Evolutionary conservation across 305 asterid species (phyloP), one percentile per base, ranked within the genome.

Genomic region (Ilex paraguariensis): DNA sequence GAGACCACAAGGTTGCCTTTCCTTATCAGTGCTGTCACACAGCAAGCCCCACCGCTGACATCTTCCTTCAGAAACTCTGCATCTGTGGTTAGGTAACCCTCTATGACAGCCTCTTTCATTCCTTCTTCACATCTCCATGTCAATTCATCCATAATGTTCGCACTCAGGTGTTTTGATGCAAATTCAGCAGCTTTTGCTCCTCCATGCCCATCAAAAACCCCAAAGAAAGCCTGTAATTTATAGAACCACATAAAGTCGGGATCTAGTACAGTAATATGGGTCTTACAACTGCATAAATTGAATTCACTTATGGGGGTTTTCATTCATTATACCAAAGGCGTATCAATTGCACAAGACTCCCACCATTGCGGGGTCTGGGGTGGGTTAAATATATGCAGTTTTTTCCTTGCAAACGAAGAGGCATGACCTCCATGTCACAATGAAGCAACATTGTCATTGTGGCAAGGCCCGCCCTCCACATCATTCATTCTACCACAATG

Each of bases 1-100:
- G 97, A 89, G 56, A 89, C 93, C 30, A 83, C 81, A 3, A 86
- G 74, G 57, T 80, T 68, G 70, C 91, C 95, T 57, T 78, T 61
- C 51, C 66, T 73, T 57, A 84, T 77, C 79, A 89, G 52, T 57
- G 87, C 91, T 30, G 95, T 84, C 44, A 82, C 90, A 69, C 84
- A 84, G 58, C 96, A 86, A 57, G 88, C 73, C 59, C 96, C 96
- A 32, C 92, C 90, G 3, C 72, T 74, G 39, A 64, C 63, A 42
- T 81, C 87, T 58, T 71, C 68, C 76, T 79, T 82, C 56, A 86
- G 51, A 70, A 84, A 84, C 60, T 82, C 87, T 8, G 73, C 66
- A 59, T 88, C 95, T 1, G 96, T 88, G 53, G 67, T 73, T 15
- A 86, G 77, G 69, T 86, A 88, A 0, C 90, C 96, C 66, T 71